Evolutionary conservation across 805 yeast species (phyloP), one percentile per base, ranked within the genome.

Genomic region (Suhomyces pyralidae): DNA sequence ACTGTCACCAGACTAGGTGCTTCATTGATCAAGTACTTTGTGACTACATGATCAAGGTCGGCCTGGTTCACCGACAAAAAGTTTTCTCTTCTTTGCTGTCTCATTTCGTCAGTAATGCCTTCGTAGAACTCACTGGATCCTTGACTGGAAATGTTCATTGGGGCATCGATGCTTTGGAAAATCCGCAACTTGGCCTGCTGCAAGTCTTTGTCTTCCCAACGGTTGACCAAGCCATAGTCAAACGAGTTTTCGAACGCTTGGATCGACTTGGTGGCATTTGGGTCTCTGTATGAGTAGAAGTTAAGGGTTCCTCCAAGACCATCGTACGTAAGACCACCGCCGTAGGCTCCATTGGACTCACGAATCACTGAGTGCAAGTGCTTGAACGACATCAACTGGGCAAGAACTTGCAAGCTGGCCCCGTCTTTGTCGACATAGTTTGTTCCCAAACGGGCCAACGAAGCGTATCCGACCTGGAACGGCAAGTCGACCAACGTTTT

Each of bases 271-370:
- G 79, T 64, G 0, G 97, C 90, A 57, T 89, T 86, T 15, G 99
- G 99, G 67, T 94, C 99, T 60, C 99, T 81, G 73, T 93, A 94
- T 0, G 98, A 91, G 70, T 87, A 94, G 71, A 79, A 90, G 32
- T 88, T 81, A 62, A 93, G 82, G 2, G 85, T 61, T 0, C 97
- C 98, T 48, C 88, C 90, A 20, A 89, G 65, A 0, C 93, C 90
- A 65, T 86, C 88, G 66, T 85, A 94, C 7, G 81, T 72, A 4
- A 96, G 88, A 3, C 99, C 99, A 5, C 97, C 98, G 7, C 99
- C 99, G 65, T 94, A 94, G 0, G 99, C 99, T 54, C 99, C 99
- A 52, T 97, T 97, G 62, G 93, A 84, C 65, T 94, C 99, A 58
- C 99, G 81, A 38, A 94, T 84, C 57, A 91, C 96, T 10, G 90